Evolutionary conservation across 1,139 yeast genomes (phyloP).

Genomic region (Meyerozyma athensensis): DNA sequence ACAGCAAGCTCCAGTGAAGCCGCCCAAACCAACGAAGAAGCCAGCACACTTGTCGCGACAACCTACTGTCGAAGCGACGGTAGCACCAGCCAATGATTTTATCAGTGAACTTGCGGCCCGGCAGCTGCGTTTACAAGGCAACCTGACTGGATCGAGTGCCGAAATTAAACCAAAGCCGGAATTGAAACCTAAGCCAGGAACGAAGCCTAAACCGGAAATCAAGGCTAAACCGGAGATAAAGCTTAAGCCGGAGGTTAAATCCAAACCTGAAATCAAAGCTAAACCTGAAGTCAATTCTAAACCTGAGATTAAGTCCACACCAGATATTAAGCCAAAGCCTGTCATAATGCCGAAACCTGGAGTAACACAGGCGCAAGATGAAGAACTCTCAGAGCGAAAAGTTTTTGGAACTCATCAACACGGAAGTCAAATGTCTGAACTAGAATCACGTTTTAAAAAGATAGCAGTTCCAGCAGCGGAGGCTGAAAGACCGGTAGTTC

Average conservation of each 20-base stretch:
- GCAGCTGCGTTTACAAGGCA: background rate
- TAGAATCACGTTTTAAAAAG: background rate
- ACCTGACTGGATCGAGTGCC: background rate
- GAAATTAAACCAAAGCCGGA: slow-evolving; percentile 10
- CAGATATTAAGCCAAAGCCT: slow-evolving; percentile 13
- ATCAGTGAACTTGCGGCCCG: background rate
- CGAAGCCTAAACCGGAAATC: slow-evolving; percentile 11
- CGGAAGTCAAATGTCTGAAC: background rate
- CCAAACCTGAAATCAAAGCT: slow-evolving; percentile 5
- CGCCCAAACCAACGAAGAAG: slow-evolving; percentile 6
- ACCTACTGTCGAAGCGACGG: slow-evolving; percentile 10
- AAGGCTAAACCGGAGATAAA: slow-evolving; percentile 15
- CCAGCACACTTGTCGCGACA: slow-evolving; percentile 6
- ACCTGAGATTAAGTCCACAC: slow-evolving; percentile 11
- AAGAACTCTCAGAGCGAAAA: background rate
- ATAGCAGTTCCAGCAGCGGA: background rate
- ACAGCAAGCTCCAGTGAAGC: no score
- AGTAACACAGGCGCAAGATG: slow-evolving; percentile 5
- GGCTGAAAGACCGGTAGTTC: background rate
- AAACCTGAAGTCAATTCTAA: slow-evolving; percentile 4
- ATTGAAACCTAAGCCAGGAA: slow-evolving; percentile 8
- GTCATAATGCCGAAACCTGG: slow-evolving; percentile 7
- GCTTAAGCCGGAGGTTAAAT: slow-evolving; percentile 6
- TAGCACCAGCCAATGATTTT: slow-evolving; percentile 6
- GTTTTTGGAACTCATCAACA: no score